phyloP scores from a whole-genome alignment of 805 yeast species.

The Suhomyces sp. region DNA sequence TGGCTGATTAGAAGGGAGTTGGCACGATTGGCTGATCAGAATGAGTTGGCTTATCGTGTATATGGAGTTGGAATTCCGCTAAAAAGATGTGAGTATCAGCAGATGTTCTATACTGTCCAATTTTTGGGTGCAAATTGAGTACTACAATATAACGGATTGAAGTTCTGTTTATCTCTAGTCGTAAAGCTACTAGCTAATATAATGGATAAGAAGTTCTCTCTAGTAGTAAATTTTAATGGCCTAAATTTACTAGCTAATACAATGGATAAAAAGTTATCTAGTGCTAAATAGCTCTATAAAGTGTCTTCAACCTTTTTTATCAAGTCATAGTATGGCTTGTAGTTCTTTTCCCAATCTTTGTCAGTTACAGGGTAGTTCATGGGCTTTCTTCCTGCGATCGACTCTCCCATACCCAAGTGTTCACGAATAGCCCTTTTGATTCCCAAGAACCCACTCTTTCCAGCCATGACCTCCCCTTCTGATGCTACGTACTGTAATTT shows the following conservation, averaged over 20 bases:
- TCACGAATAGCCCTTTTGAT: slow-evolving; percentile 42
- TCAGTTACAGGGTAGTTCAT: slow-evolving; percentile 32
- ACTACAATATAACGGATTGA: not conserved
- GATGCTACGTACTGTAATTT: slow-evolving; percentile 41
- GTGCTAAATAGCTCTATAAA: no score
- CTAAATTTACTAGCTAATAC: no score
- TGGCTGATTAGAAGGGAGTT: not conserved
- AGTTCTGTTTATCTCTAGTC: no score
- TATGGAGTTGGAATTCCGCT: not conserved
- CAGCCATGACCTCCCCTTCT: slow-evolving; percentile 46
- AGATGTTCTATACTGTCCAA: no score
- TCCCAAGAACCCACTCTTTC: slow-evolving; percentile 44
- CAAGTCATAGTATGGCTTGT: slow-evolving; percentile 4
- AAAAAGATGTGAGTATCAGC: no score
- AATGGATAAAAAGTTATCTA: no score
- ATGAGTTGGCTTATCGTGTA: no score
- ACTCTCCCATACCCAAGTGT: slow-evolving; percentile 42
- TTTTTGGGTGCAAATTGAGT: no score
- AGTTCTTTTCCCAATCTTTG: slow-evolving; percentile 5
- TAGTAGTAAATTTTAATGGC: no score
- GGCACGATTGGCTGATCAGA: no score
- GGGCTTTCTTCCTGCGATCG: slow-evolving; percentile 46
- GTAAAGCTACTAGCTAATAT: not conserved
- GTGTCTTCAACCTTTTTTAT: slow-evolving; percentile 6
- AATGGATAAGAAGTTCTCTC: no score